Evolutionary conservation across 768 basidiomycete genomes (phyloP), one percentile per base, ranked within the genome.

Genomic region (Calocera viscosa): DNA sequence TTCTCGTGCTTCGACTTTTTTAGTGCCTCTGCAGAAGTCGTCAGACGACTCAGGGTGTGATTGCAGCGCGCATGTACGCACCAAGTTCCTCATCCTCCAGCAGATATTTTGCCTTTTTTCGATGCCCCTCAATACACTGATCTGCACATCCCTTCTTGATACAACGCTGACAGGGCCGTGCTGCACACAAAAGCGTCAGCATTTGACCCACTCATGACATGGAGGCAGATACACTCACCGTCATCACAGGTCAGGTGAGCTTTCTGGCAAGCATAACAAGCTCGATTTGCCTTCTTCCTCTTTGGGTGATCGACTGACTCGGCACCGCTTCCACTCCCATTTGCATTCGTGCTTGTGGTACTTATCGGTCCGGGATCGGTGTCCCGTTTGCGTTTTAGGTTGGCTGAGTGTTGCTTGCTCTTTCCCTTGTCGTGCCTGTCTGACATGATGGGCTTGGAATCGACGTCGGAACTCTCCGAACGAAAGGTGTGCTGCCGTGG

Each of bases 181-280:
- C 95, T 98, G 73, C 26, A 72, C 64, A 16, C 16, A 63, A 19
- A 53, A 64, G 64, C 43, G 34, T 63, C 32, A 35, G 12, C 28
- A 67, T 65, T 40, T 49, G 63, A 35, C 35, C 8, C 14, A 43
- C 16, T 69, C 33, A 66, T n/a, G n/a, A n/a, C n/a, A n/a, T n/a
- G n/a, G n/a, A n/a, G n/a, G n/a, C 30, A 38, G 64, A 41, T 63
- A 71, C 39, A 84, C 90, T 75, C 73, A 96, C 95, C 86, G 74
- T 97, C 95, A 76, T 98, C 94, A 76, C 95, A 98, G n/a, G 95
- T 98, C 71, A 98, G 80, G 77, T 98, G 95, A 1, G 94, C 93
- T 35, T 93, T 95, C 78, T 97, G 94, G 76, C 95, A 98, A 71
- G 92, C 90, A 69, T 90, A 88, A 75, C 95, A 98, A 63, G 95